These are phyloP conservation scores for Blastobotrys aristatus DNA, from an alignment of 1,139 yeast genomes.

Conservation along the genomic window DNA sequence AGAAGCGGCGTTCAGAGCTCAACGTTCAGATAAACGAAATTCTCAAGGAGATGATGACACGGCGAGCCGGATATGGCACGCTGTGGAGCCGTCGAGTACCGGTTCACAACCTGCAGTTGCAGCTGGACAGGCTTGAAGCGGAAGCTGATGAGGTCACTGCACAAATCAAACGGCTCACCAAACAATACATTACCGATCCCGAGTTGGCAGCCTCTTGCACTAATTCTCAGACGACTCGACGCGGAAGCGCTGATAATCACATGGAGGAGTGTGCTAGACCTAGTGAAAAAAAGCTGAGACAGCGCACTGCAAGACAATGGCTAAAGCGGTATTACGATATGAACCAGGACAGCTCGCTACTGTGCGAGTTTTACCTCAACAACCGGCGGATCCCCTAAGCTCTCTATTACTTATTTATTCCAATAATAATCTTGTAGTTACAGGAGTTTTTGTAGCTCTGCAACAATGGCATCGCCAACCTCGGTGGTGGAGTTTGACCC, in stretches of 20 bases:
- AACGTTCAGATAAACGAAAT: conserved; percentile 4
- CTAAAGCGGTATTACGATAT: not conserved
- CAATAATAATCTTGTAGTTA: not conserved
- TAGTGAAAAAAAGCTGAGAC: not conserved
- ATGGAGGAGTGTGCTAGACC: no score
- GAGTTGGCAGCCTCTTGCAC: not conserved
- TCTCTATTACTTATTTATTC: not conserved
- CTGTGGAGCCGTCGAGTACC: conserved; percentile 2
- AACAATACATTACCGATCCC: not conserved
- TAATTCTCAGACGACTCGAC: no score
- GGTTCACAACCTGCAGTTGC: conserved; percentile 5
- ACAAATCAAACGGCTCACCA: not conserved
- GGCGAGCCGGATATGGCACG: conserved; percentile 11
- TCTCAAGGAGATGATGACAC: conserved; percentile 10
- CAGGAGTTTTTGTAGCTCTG: conserved; percentile 59
- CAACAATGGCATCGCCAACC: conserved; percentile 90
- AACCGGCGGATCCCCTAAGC: not conserved
- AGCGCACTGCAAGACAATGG: not conserved
- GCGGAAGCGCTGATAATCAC: no score
- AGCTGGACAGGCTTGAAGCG: conserved; percentile 7
- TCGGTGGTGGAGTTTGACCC: conserved; percentile 76
- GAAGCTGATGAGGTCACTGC: not conserved
- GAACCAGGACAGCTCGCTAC: not conserved
- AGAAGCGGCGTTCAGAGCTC: not conserved
- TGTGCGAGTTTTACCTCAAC: conserved; percentile 1